These are phyloP conservation scores for Tulasnella sp. DNA, from an alignment of 768 basidiomycete genomes.

Conservation along the genomic window DNA sequence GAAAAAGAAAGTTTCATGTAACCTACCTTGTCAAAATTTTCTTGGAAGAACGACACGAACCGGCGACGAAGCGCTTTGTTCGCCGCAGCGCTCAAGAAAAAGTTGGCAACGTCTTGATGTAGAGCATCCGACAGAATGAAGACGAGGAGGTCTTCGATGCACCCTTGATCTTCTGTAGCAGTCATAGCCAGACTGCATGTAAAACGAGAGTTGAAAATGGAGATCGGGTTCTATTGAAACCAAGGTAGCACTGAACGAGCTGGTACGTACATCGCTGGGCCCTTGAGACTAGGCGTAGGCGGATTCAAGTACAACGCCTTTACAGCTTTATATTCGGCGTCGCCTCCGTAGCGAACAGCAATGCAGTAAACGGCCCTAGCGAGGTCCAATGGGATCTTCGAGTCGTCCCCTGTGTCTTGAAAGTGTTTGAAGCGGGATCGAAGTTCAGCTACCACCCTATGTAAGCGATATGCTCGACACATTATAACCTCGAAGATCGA, in stretches of 20 bases:
- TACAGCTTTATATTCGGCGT: constrained; percentile 60
- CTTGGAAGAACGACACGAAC: constrained; percentile 51
- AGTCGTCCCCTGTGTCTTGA: constrained; percentile 60
- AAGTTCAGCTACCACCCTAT: constrained; percentile 65
- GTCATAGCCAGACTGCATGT: constrained; percentile 56
- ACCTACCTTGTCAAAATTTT: constrained; percentile 55
- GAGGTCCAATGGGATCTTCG: constrained; percentile 70
- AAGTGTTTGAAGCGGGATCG: constrained; percentile 58
- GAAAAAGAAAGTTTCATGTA: neutral
- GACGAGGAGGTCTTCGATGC: constrained; percentile 53
- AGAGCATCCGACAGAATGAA: constrained; percentile 41
- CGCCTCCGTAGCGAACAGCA: constrained; percentile 63
- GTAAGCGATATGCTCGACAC: constrained; percentile 19
- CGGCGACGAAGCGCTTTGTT: constrained; percentile 48
- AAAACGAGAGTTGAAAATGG: neutral
- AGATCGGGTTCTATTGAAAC: neutral
- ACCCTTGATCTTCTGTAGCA: constrained; percentile 40
- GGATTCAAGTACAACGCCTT: constrained; percentile 58
- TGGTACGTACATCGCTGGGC: constrained; percentile 52
- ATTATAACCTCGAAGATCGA: neutral
- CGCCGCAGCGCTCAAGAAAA: constrained; percentile 45
- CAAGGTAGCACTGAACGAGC: neutral
- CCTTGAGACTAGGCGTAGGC: constrained; percentile 59
- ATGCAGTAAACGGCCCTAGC: constrained; percentile 35
- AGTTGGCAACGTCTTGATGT: constrained; percentile 37